Conservation (phyloP, 208 protist genomes). For the Herpetomonas samuelpessoai region DNA sequence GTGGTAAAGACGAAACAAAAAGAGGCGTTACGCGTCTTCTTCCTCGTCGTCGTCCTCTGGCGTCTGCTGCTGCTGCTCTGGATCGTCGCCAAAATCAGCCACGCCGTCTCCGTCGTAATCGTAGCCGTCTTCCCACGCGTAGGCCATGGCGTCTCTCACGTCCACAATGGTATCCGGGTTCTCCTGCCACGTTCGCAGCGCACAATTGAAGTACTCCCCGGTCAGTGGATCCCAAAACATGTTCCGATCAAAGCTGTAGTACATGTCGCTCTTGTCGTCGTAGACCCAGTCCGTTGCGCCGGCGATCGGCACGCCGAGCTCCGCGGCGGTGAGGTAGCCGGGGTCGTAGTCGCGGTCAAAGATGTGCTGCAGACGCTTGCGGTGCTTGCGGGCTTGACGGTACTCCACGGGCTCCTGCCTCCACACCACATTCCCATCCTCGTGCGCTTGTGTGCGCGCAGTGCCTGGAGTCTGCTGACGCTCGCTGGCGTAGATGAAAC, state of each 20-base stretch:
- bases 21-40: too few species aligned
- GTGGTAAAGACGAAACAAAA: too few species aligned
- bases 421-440: too few species aligned
- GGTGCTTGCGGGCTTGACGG: slow-evolving; percentile 6
- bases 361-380: slow-evolving; percentile 18
- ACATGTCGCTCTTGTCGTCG: slow-evolving; percentile 78
- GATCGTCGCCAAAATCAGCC: not conserved
- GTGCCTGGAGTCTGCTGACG: too few species aligned
- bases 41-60: too few species aligned
- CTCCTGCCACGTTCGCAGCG: slow-evolving; percentile 64
- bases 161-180: slow-evolving; percentile 33
- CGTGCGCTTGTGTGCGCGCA: too few species aligned
- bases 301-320: slow-evolving; percentile 64
- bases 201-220: slow-evolving; percentile 66
- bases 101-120: not conserved
- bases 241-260: slow-evolving; percentile 68
- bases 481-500: not conserved
- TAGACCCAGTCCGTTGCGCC: slow-evolving; percentile 83
- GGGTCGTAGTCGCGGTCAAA: slow-evolving; percentile 32
- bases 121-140: not conserved
- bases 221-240: slow-evolving; percentile 84
- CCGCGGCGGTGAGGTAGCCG: slow-evolving; percentile 60
- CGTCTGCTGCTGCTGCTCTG: not conserved
- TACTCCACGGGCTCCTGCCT: slow-evolving; percentile 4
- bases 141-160: slow-evolving; percentile 26